Evolutionary conservation across 148 eudicot species (phyloP), one percentile per base, ranked within the genome.

Genomic region (Arctostaphylos glauca): DNA sequence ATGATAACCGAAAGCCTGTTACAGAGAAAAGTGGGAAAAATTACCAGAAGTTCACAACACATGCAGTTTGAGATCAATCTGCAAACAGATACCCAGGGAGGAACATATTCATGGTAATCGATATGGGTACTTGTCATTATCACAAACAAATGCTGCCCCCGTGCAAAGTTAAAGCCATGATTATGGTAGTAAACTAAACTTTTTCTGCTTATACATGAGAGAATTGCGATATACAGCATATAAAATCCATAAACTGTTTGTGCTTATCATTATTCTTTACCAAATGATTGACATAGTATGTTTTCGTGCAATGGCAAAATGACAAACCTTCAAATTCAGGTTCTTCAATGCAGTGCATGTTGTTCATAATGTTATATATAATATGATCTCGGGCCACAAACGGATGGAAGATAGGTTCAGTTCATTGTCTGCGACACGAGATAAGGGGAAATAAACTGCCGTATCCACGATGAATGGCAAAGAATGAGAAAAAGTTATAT

Each of bases 1-100:
- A 92, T 86, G 50, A 84, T 72, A 50, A 91, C 83, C 21, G 99
- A 94, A 78, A 96, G 97, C 93, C 99, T 94, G 88, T 79, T 44
- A 83, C 10, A 76, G 71, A 81, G 84, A 5, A 81, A 70, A 68
- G 68, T 41, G 66, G 41, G 62, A 48, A 81, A n/a, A 64, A 41
- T 5, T 15, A 81, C 21, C 59, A 77, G 52, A 81, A 44, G 13
- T 5, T 55, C 59, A 53, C 46, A 5, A 38, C 70, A 46, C 21
- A 53, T 54, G 53, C 41, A 80, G 44, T 50, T 67, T 16, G 6
- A 66, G n/a, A 80, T 49, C 15, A 66, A 52, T 68, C 38, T 60
- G 9, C 41, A 64, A 8, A 47, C 2, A 62, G 18, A 47, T 48
- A 77, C 4, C 2, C 64, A 54, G 41, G 41, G 31, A 74, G 25